These are phyloP conservation scores for Cladorrhinum sp. DNA, from an alignment of 2,329 filamentous ascomycete genomes.

Conservation along the genomic window DNA sequence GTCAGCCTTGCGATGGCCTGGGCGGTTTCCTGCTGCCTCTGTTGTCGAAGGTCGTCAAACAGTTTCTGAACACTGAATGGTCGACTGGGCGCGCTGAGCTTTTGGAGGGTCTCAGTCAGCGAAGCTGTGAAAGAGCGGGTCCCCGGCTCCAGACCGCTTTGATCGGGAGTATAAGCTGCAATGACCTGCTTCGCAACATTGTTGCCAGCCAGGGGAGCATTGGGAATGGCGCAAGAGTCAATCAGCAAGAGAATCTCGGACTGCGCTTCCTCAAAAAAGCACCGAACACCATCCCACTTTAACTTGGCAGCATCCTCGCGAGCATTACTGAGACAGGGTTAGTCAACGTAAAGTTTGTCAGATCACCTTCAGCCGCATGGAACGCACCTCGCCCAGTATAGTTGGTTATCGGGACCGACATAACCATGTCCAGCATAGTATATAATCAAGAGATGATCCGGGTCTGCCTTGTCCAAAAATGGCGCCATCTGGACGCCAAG, in stretches of 20 bases:
- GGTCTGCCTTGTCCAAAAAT: constrained; percentile 56
- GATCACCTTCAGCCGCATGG: not conserved
- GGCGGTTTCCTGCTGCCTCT: constrained; percentile 44
- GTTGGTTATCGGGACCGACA: constrained; percentile 55
- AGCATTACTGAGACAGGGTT: constrained; percentile 46
- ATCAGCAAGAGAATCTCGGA: constrained; percentile 62
- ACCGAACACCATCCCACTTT: constrained; percentile 62
- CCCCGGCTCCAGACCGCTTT: constrained; percentile 42
- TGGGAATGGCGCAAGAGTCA: constrained; percentile 58
- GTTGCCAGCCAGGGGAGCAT: constrained; percentile 48
- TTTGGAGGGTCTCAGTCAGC: constrained; percentile 53
- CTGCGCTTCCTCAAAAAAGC: constrained; percentile 59
- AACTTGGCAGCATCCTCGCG: constrained; percentile 58
- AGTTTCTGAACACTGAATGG: constrained; percentile 56
- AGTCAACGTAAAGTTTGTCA: constrained; percentile 13
- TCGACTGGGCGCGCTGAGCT: constrained; percentile 47
- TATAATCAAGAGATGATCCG: constrained; percentile 61
- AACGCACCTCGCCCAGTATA: constrained; percentile 66
- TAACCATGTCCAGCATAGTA: constrained; percentile 64
- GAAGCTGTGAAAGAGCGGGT: constrained; percentile 58
- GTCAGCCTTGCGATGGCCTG: constrained; percentile 40
- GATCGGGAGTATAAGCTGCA: constrained; percentile 57
- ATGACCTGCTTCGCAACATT: constrained; percentile 61
- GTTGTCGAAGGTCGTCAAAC: constrained; percentile 52
- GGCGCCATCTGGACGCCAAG: constrained; percentile 58